phyloP scores from a whole-genome alignment of 2,329 filamentous ascomycete genomes.

The Lecanicillium sp. region DNA sequence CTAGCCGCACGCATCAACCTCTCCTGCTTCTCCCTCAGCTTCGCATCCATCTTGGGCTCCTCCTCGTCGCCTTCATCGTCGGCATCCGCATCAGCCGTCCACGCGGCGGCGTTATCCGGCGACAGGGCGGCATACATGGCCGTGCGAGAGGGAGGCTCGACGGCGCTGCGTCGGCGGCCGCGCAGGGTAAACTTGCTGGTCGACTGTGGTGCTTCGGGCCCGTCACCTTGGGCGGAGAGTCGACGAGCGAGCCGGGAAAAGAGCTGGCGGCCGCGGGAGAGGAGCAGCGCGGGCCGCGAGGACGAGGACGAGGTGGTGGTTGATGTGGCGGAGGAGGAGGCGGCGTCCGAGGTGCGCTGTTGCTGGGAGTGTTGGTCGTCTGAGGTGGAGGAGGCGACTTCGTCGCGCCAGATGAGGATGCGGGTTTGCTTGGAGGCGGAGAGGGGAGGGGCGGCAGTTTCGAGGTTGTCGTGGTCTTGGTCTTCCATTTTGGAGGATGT shows the following conservation, averaged over 20 bases:
- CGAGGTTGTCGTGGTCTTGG: conserved; percentile 8
- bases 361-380: conserved; percentile 16
- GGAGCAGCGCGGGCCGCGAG: conserved; percentile 16
- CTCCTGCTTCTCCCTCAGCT: conserved; percentile 26
- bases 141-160: conserved; percentile 16
- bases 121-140: conserved; percentile 23
- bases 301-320: conserved; percentile 21
- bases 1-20: conserved; percentile 32
- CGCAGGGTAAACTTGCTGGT: conserved; percentile 9
- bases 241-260: conserved; percentile 15
- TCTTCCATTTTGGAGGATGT: conserved; percentile 11
- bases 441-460: conserved; percentile 18
- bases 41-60: conserved; percentile 16
- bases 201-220: conserved; percentile 11
- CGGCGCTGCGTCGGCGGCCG: conserved; percentile 2
- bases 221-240: conserved; percentile 12
- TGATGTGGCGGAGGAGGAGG: conserved; percentile 20
- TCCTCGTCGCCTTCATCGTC: conserved; percentile 7
- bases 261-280: conserved; percentile 15
- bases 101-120: neutral
- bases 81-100: conserved; percentile 1
- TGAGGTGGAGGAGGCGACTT: conserved; percentile 33
- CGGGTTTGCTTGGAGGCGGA: conserved; percentile 27
- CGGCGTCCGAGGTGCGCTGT: conserved; percentile 20
- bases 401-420: conserved; percentile 43